Evolutionary conservation across 169 alveolate genomes (phyloP).

Genomic region (Plasmodium sp.): DNA sequence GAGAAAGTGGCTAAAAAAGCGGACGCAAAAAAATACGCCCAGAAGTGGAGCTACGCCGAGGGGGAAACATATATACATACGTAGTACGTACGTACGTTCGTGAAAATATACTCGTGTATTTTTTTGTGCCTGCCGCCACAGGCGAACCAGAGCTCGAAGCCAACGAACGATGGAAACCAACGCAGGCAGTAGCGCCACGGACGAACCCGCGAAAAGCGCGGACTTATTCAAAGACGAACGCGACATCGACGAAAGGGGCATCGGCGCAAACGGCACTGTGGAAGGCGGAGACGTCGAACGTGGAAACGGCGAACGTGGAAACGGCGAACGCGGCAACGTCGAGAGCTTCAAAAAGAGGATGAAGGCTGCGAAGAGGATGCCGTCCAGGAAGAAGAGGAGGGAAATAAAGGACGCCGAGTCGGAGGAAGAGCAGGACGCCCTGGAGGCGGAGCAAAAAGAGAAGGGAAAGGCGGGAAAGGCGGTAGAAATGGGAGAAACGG

Average conservation of each 20-base stretch:
- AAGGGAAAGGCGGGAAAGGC: not conserved
- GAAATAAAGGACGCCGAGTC: conserved; percentile 16
- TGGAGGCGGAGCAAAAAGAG: not conserved
- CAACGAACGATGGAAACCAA: not conserved
- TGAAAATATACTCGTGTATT: not conserved
- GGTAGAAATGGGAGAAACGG: not conserved
- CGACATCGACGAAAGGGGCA: not conserved
- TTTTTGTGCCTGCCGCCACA: not conserved
- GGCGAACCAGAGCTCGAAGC: not conserved
- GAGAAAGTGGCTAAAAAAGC: not conserved
- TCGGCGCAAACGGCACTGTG: not conserved
- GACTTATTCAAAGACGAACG: conserved; percentile 10
- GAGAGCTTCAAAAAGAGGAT: conserved; percentile 16
- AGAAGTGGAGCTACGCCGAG: not conserved
- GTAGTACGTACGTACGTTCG: not conserved
- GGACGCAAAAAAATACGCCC: not conserved
- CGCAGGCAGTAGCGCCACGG: not conserved
- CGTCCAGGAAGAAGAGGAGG: conserved; percentile 11
- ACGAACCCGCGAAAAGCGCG: not conserved
- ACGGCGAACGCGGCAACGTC: not conserved
- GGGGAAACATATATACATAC: not conserved
- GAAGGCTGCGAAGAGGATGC: not conserved
- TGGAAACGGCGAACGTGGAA: not conserved
- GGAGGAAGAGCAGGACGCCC: conserved; percentile 1
- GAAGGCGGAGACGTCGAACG: not conserved